phyloP scores from a whole-genome alignment of 495 filamentous ascomycete genomes.

The Penicillium parvum region DNA sequence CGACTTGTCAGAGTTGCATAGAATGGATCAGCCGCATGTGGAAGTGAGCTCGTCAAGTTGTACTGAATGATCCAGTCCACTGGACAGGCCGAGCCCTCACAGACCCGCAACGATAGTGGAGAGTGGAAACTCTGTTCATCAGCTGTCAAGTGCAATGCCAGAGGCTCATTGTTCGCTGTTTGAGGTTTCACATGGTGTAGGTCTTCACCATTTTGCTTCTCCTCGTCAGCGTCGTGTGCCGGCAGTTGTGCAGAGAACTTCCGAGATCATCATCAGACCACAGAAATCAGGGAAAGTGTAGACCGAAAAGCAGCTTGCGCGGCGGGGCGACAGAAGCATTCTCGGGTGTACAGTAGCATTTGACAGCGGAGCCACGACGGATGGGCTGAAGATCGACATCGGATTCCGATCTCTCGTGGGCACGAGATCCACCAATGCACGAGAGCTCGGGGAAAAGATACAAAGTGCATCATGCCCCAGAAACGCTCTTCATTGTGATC shows the following conservation, averaged over 20 bases:
- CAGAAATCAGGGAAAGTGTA: not conserved
- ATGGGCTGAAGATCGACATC: constrained; percentile 17
- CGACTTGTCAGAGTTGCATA: constrained; percentile 13
- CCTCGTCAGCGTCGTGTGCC: not conserved
- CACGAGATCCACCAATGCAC: constrained; percentile 1
- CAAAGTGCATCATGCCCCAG: no score
- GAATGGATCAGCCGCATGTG: constrained; percentile 21
- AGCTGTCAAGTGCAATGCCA: no score
- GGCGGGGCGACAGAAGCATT: constrained; percentile 13
- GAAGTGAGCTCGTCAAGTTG: constrained; percentile 11
- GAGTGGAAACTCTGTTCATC: not conserved
- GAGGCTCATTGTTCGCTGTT: not conserved
- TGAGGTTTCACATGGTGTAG: constrained; percentile 3
- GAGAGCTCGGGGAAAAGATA: not conserved
- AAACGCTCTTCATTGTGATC: no score
- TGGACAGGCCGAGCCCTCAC: no score
- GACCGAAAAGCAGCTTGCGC: constrained; percentile 4
- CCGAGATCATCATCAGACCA: constrained; percentile 7
- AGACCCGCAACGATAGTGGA: constrained; percentile 5
- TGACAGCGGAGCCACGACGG: constrained; percentile 17
- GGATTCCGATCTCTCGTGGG: constrained; percentile 6
- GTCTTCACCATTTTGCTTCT: constrained; percentile 10
- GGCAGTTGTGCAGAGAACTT: not conserved
- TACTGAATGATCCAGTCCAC: no score
- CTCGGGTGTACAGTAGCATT: constrained; percentile 9